phyloP scores from a whole-genome alignment of 768 basidiomycete species.

The Asterophora parasitica region DNA sequence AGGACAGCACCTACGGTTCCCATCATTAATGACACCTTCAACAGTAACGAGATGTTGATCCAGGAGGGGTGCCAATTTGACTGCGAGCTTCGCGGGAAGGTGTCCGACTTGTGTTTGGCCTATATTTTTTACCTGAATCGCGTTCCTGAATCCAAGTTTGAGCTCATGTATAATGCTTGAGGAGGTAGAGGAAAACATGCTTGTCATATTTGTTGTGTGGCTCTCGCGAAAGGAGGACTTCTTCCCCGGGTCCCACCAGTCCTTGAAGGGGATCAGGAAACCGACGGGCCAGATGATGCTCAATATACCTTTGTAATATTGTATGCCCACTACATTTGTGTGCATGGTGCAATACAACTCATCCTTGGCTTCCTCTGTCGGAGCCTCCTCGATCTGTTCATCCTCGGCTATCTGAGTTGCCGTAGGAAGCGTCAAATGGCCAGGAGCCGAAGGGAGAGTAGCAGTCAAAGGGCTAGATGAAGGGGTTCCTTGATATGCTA shows the following conservation, averaged over 20 bases:
- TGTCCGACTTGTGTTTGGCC: conserved; percentile 75
- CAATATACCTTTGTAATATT: conserved; percentile 65
- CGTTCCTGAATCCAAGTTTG: conserved; percentile 45
- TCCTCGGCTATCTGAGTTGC: conserved; percentile 25
- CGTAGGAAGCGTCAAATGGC: conserved; percentile 5
- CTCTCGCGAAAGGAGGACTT: conserved; percentile 64
- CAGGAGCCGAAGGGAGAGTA: not conserved
- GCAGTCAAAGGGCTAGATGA: not conserved
- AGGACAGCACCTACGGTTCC: conserved; percentile 49
- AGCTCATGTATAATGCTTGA: not conserved
- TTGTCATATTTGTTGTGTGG: conserved; percentile 65
- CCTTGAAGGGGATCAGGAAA: conserved; percentile 35
- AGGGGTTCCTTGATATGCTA: conserved; percentile 13
- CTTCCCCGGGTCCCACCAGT: conserved; percentile 74
- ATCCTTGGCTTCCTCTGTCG: conserved; percentile 49
- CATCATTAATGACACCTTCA: conserved; percentile 67
- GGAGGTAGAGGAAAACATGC: conserved; percentile 27
- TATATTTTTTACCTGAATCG: conserved; percentile 81
- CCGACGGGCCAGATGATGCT: conserved; percentile 5
- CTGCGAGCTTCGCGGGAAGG: conserved; percentile 55
- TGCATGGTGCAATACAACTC: conserved; percentile 61
- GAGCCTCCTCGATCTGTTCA: conserved; percentile 38
- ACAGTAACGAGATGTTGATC: conserved; percentile 59
- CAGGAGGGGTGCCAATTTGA: conserved; percentile 63
- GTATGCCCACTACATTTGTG: conserved; percentile 74